Base-by-base conservation (phyloP, 192 early-diverging fungal species). In the Coemansia asiatica region DNA sequence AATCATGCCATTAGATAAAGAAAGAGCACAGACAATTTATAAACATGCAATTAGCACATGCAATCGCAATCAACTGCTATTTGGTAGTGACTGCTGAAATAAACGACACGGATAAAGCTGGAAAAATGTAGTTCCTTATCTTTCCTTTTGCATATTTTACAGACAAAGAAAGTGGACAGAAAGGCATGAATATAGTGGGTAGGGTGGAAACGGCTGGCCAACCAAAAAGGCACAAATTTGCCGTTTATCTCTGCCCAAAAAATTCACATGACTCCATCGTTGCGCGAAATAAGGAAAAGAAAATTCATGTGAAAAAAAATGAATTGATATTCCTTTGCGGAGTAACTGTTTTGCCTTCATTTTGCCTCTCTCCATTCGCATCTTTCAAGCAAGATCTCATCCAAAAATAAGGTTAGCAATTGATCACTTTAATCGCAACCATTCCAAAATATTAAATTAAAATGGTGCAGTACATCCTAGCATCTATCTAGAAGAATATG, bases 11-110 rank as follows among this genome's bases (percentile, higher is more conserved):
- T 12, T 55, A 28, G 53, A 26, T 28, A 55, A 44, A 44, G 31
- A 8, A 44, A 49, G 25, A 16, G 53, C 53, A 19, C 53, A 29
- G 12, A 28, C 26, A 13, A 12, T 3, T n/a, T 18, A 29, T 2
- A 29, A 28, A 2, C 6, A 55, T 55, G 53, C 53, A 40, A 61
- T n/a, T 40, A 61, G 26, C 38, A 55, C 53, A 55, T 55, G 53
- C 53, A 21, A 55, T 44, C 40, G 53, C 53, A 21, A 55, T 44
- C 40, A 44, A 13, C 15, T 44, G 10, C 40, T 16, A 9, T 44
- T 8, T 44, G 31, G 8, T 44, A 13, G 40, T 44, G 40, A 44
- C 40, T 44, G 40, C 40, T 44, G 40, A 44, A 13, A 44, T 12
- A 16, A 13, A 9, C 4, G 35, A 36, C 35, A 16, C 40, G 15